phyloP scores from a whole-genome alignment of 192 early-diverging fungal genomes.

The Spizellomyces punctatus region DNA sequence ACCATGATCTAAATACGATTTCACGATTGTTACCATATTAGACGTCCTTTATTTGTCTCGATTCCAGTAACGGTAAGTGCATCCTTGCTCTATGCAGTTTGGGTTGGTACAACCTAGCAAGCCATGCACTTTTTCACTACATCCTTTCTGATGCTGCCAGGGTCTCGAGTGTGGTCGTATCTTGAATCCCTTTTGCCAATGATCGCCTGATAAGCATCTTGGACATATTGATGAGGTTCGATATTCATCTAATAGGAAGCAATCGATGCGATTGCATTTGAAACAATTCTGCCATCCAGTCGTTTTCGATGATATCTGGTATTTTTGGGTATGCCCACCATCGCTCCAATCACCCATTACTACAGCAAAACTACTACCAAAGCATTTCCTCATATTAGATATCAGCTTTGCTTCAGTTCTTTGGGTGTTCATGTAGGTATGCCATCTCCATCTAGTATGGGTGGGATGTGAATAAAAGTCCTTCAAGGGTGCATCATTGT shows the following conservation, averaged over 20 bases:
- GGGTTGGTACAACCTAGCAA: conserved; percentile 23
- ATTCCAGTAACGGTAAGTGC: conserved; percentile 19
- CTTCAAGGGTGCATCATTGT: background rate
- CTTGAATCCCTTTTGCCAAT: background rate
- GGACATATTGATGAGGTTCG: conserved; percentile 27
- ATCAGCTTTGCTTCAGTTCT: background rate
- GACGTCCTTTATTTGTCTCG: conserved; percentile 18
- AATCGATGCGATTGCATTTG: conserved; percentile 18
- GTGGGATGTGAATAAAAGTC: background rate
- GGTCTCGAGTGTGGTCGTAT: background rate
- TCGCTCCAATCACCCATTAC: conserved; percentile 1
- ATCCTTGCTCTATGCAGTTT: conserved; percentile 3
- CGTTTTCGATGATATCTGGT: conserved; percentile 1
- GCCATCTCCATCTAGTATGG: conserved; percentile 5
- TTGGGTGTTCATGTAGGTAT: conserved; percentile 4
- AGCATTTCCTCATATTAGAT: background rate
- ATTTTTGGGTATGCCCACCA: background rate
- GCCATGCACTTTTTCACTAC: conserved; percentile 14
- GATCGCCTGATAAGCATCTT: no score
- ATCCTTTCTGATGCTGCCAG: conserved; percentile 1
- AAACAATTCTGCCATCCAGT: conserved; percentile 10
- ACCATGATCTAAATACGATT: background rate
- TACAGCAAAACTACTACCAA: background rate
- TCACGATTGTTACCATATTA: conserved; percentile 26
- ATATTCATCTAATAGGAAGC: conserved; percentile 32